A percentile compares a stretch with the other conserved stretches of the same genome.
These are phyloP conservation scores for Medicago ruthenica DNA, from an alignment of 306 rosid genomes.

Conservation along the genomic window DNA sequence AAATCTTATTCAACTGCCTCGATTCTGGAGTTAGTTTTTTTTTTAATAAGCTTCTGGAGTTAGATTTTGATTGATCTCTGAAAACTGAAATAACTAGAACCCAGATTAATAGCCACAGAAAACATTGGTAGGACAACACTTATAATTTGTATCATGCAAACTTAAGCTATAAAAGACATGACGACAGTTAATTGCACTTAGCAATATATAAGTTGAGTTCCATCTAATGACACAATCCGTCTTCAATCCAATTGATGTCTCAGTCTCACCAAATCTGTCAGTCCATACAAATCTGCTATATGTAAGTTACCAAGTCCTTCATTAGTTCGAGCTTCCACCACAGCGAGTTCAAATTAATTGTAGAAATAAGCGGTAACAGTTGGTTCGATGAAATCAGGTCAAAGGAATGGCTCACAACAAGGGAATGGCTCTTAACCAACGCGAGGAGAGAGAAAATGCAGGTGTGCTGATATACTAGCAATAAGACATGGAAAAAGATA, in stretches of 20 bases:
- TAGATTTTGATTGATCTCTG: background rate
- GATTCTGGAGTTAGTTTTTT: background rate
- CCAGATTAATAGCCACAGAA: background rate
- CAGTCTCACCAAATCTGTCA: background rate
- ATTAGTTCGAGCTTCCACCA: conserved; percentile 30
- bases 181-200: background rate
- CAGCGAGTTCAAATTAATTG: conserved; percentile 28
- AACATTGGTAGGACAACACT: conserved; percentile 3
- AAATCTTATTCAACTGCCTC: background rate
- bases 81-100: conserved; percentile 1
- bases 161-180: background rate
- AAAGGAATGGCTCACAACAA: conserved; percentile 93
- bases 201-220: background rate
- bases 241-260: background rate
- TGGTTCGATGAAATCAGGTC: conserved; percentile 59
- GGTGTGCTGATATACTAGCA: conserved; percentile 54
- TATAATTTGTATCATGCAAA: background rate
- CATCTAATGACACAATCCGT: background rate
- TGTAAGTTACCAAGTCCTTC: conserved; percentile 11
- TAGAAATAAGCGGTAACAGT: conserved; percentile 34
- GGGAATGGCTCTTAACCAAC: conserved; percentile 69
- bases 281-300: conserved; percentile 23
- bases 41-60: background rate
- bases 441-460: conserved; percentile 84
- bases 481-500: conserved; percentile 1